Percentiles rank a stretch among this genome's conserved stretches.
Evolutionary conservation across 257 asterid species (phyloP).

Genomic region (Scutellaria baicalensis): DNA sequence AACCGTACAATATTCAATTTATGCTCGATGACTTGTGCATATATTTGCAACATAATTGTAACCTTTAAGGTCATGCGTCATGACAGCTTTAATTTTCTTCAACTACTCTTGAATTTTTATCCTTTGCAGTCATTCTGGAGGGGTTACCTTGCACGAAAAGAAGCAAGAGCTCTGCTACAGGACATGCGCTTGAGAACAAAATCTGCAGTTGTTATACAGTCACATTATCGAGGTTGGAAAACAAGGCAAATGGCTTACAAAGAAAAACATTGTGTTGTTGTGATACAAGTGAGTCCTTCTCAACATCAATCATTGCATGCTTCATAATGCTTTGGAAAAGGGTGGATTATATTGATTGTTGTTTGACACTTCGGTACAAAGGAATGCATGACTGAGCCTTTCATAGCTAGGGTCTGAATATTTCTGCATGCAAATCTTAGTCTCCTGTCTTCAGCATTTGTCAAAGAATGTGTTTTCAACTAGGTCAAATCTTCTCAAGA

Average conservation of each 20-base stretch:
- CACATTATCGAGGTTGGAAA: conserved; percentile 60
- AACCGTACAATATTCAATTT: neutral
- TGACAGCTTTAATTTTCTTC: conserved; percentile 2
- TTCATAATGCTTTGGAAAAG: neutral
- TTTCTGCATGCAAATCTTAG: too few species aligned
- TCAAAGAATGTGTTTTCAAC: neutral
- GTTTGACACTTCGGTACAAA: neutral
- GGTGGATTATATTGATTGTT: neutral
- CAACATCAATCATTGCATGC: conserved; percentile 3
- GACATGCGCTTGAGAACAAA: conserved; percentile 51
- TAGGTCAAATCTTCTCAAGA: neutral
- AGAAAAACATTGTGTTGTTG: conserved; percentile 35
- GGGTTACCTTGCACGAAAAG: conserved; percentile 79
- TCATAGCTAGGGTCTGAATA: neutral
- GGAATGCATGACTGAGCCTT: neutral
- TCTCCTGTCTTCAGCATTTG: neutral
- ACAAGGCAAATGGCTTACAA: conserved; percentile 38
- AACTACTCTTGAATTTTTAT: neutral
- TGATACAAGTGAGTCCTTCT: conserved; percentile 59
- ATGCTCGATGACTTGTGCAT: neutral
- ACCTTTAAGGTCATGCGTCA: neutral
- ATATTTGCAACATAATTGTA: neutral
- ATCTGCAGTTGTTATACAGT: conserved; percentile 59
- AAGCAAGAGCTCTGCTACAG: conserved; percentile 55
- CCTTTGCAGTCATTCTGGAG: conserved; percentile 70